Evolutionary conservation across 2,329 filamentous ascomycete genomes (phyloP).

Genomic region (Triangularia verruculosa): DNA sequence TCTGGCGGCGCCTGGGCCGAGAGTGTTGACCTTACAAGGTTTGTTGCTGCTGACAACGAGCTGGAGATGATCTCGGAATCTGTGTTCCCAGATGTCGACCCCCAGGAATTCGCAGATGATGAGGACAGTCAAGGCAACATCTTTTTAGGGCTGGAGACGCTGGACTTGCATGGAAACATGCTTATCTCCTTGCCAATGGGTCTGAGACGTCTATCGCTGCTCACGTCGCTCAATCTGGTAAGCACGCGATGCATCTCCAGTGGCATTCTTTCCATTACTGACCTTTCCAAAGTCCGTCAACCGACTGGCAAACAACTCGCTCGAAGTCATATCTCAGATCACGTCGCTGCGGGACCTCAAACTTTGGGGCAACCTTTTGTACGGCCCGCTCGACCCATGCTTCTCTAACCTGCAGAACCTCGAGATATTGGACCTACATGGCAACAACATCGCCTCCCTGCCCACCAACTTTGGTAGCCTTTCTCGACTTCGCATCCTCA

Average conservation of each 20-base stretch:
- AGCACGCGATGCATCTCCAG: slow-evolving; percentile 30
- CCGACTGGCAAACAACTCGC: slow-evolving; percentile 66
- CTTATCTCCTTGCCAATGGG: slow-evolving; percentile 72
- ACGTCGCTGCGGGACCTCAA: slow-evolving; percentile 72
- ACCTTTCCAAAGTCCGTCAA: slow-evolving; percentile 65
- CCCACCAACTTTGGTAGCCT: slow-evolving; percentile 67
- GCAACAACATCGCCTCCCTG: slow-evolving; percentile 72
- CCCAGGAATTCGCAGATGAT: slow-evolving; percentile 56
- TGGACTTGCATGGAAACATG: slow-evolving; percentile 85
- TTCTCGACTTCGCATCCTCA: slow-evolving; percentile 67
- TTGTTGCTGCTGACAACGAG: slow-evolving; percentile 89
- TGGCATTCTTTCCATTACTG: slow-evolving; percentile 19
- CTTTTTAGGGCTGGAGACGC: slow-evolving; percentile 74
- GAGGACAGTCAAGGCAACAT: slow-evolving; percentile 68
- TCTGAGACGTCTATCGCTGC: slow-evolving; percentile 65
- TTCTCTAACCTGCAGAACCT: slow-evolving; percentile 65
- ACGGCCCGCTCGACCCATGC: slow-evolving; percentile 62
- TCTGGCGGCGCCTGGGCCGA: slow-evolving; percentile 79
- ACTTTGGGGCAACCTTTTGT: slow-evolving; percentile 72
- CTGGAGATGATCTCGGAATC: slow-evolving; percentile 68
- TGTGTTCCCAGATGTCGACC: slow-evolving; percentile 72
- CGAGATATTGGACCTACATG: slow-evolving; percentile 77
- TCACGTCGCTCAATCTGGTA: slow-evolving; percentile 82
- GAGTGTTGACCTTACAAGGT: slow-evolving; percentile 78
- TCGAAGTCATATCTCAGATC: slow-evolving; percentile 74